phyloP scores from a whole-genome alignment of 2,329 filamentous ascomycete genomes.

The Diplodia corticola region DNA sequence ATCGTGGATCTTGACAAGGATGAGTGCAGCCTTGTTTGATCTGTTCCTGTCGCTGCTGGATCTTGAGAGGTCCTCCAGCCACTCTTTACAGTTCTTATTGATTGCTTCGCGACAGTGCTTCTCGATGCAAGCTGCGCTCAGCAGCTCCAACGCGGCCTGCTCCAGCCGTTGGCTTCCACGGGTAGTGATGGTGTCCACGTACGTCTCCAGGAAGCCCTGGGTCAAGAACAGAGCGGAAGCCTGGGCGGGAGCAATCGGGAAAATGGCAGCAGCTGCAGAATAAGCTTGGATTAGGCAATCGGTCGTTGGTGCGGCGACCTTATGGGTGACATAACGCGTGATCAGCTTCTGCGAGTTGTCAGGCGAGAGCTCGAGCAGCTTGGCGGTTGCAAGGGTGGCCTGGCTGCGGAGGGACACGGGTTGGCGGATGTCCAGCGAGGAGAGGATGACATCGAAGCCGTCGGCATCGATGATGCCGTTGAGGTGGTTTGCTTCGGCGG shows the following conservation, averaged over 20 bases:
- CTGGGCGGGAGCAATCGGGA: conserved; percentile 77
- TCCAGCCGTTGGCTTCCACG: conserved; percentile 86
- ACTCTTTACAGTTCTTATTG: conserved; percentile 78
- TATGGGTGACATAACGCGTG: conserved; percentile 70
- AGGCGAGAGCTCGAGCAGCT: conserved; percentile 76
- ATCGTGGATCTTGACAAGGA: conserved; percentile 58
- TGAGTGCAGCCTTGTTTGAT: conserved; percentile 53
- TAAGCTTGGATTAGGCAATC: conserved; percentile 91
- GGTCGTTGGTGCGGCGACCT: conserved; percentile 72
- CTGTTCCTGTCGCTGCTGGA: conserved; percentile 62
- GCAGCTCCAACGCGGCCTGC: conserved; percentile 80
- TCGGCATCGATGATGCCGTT: conserved; percentile 69
- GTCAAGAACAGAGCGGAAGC: conserved; percentile 80
- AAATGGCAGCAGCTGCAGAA: conserved; percentile 84
- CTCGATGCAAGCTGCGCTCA: conserved; percentile 90
- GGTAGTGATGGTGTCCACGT: conserved; percentile 74
- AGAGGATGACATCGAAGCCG: conserved; percentile 81
- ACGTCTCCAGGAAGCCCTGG: conserved; percentile 77
- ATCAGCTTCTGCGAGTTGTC: conserved; percentile 71
- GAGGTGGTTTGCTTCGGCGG: conserved; percentile 54
- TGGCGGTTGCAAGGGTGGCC: conserved; percentile 77
- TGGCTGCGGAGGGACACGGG: conserved; percentile 73
- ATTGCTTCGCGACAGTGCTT: conserved; percentile 79
- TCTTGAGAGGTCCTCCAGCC: conserved; percentile 81
- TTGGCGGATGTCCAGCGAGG: conserved; percentile 81